Percentiles rank a stretch among this genome's conserved stretches.
Evolutionary conservation across 2,329 filamentous ascomycete species (phyloP).

Genomic region (Aspergillus sp.): DNA sequence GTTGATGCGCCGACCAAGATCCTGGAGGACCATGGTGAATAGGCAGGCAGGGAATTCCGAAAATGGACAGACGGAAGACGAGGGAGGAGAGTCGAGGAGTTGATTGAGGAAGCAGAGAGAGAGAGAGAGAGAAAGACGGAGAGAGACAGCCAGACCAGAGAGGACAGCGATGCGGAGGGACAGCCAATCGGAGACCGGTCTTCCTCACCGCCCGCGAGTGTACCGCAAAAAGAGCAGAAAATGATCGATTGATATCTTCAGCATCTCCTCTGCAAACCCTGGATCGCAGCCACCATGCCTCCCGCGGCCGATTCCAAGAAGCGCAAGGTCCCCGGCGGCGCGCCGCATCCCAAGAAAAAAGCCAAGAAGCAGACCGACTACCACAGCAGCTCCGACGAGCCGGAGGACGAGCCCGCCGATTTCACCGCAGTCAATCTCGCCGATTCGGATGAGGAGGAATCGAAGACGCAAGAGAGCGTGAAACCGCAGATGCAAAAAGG

Average conservation of each 20-base stretch:
- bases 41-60: slow-evolving; percentile 6
- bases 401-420: slow-evolving; percentile 35
- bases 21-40: slow-evolving; percentile 84
- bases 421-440: slow-evolving; percentile 44
- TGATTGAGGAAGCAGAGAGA: background rate
- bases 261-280: no score
- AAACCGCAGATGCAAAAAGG: slow-evolving; percentile 15
- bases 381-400: slow-evolving; percentile 54
- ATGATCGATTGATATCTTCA: no score
- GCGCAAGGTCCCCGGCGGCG: slow-evolving; percentile 51
- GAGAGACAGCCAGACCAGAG: slow-evolving; percentile 7
- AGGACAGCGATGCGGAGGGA: slow-evolving; percentile 20
- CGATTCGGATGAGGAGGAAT: slow-evolving; percentile 34
- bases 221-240: slow-evolving; percentile 10
- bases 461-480: slow-evolving; percentile 11
- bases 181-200: slow-evolving; percentile 23
- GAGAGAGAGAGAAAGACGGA: slow-evolving; percentile 14
- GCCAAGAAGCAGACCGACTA: slow-evolving; percentile 55
- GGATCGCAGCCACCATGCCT: slow-evolving; percentile 34
- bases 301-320: slow-evolving; percentile 38
- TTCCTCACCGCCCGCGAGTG: slow-evolving; percentile 20
- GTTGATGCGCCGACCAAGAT: slow-evolving; percentile 97
- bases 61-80: background rate
- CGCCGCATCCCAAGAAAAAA: slow-evolving; percentile 47
- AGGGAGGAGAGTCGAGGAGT: background rate